Percentiles rank a stretch among this genome's conserved stretches.
phyloP scores from a whole-genome alignment of 192 early-diverging fungal species.

The Dissophora ornata region DNA sequence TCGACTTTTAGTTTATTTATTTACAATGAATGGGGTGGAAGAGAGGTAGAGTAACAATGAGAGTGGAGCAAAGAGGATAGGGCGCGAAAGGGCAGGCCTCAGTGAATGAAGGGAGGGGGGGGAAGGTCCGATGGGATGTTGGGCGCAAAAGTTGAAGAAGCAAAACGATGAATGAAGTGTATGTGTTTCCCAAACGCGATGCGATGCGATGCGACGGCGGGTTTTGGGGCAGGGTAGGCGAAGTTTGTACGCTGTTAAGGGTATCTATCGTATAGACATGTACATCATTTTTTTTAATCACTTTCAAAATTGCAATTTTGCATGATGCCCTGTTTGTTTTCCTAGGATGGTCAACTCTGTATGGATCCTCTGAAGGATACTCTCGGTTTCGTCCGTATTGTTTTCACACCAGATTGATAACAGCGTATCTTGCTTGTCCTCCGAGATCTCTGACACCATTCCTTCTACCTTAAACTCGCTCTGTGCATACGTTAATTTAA shows the following conservation, averaged over 20 bases:
- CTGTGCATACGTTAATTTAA: not conserved
- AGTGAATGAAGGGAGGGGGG: too few species aligned
- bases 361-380: constrained; percentile 15
- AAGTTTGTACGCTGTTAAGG: too few species aligned
- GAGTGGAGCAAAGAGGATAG: not conserved
- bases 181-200: too few species aligned
- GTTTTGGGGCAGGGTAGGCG: too few species aligned
- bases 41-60: not conserved
- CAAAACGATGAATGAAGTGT: too few species aligned
- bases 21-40: not conserved
- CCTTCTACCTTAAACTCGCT: constrained; percentile 7
- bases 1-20: constrained; percentile 5
- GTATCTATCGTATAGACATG: too few species aligned
- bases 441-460: constrained; percentile 3
- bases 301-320: too few species aligned
- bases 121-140: too few species aligned
- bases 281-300: too few species aligned
- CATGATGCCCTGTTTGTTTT: not conserved
- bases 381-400: not conserved
- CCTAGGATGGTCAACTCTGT: constrained; percentile 17
- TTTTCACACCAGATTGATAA: constrained; percentile 17
- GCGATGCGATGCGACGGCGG: too few species aligned
- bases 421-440: not conserved
- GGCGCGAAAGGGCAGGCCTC: not conserved
- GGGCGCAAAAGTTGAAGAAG: too few species aligned